Evolutionary conservation across 202 grass and related monocot genomes (phyloP).

Genomic region (Musa balbisiana): DNA sequence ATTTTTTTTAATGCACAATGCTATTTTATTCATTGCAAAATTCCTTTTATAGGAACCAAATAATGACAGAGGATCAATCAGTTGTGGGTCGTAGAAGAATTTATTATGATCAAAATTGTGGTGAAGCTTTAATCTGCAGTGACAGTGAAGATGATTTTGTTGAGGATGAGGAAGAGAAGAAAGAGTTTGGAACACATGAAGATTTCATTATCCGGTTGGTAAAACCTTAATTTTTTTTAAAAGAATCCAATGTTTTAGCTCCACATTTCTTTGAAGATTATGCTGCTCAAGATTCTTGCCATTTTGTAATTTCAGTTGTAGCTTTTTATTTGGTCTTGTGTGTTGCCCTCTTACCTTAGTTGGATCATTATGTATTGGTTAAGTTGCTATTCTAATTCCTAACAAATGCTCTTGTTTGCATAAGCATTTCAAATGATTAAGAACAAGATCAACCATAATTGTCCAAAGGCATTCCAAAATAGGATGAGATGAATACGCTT

Average conservation of each 20-base stretch:
- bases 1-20: too few relatives aligned
- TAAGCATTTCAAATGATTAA: not conserved
- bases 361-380: not conserved
- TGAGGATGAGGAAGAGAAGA: constrained; percentile 88
- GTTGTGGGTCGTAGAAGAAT: constrained; percentile 97
- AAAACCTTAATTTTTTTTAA: not conserved
- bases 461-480: not conserved
- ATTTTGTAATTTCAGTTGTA: not conserved
- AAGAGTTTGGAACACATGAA: constrained; percentile 69
- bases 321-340: not conserved
- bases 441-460: not conserved
- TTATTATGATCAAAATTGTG: constrained; percentile 91
- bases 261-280: not conserved
- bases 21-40: not conserved
- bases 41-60: constrained; percentile 53
- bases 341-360: not conserved
- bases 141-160: constrained; percentile 92
- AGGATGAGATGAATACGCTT: not conserved
- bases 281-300: not conserved
- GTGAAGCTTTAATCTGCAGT: constrained; percentile 92
- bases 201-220: constrained; percentile 76
- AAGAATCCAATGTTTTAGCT: not conserved
- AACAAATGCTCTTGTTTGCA: not conserved
- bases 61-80: constrained; percentile 92
- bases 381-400: not conserved